Evolutionary conservation across 164 flowering plant species (phyloP).

Genomic region (Annona squamosa): DNA sequence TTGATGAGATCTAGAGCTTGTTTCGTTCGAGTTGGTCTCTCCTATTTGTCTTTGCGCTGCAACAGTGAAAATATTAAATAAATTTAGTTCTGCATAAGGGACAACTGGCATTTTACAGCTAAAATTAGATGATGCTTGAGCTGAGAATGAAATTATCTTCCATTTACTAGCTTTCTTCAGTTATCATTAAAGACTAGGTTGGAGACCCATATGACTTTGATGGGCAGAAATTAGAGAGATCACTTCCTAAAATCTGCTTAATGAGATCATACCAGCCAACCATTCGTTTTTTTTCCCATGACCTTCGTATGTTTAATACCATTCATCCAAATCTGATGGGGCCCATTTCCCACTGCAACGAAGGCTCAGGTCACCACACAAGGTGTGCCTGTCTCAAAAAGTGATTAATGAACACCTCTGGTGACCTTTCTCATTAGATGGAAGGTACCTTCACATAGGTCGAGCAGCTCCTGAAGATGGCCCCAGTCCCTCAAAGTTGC

Average conservation of each 20-base stretch:
- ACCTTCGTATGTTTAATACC: neutral
- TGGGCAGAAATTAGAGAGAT: neutral
- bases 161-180: neutral
- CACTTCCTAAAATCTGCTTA: neutral
- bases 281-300: neutral
- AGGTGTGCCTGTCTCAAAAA: neutral
- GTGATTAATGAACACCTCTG: neutral
- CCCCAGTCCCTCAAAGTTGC: slow-evolving; percentile 51
- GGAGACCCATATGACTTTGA: neutral
- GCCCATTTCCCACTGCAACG: neutral
- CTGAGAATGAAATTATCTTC: neutral
- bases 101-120: neutral
- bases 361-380: neutral
- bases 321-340: neutral
- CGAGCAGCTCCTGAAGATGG: slow-evolving; percentile 68
- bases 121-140: neutral
- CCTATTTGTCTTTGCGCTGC: slow-evolving; percentile 91
- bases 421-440: neutral
- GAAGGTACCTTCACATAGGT: slow-evolving; percentile 70
- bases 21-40: slow-evolving; percentile 82
- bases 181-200: neutral
- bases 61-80: slow-evolving; percentile 12
- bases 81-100: slow-evolving; percentile 1
- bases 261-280: neutral
- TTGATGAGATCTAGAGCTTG: slow-evolving; percentile 98